Conservation (phyloP, 2,329 filamentous ascomycete species). For the Xylariaceae sp. region DNA sequence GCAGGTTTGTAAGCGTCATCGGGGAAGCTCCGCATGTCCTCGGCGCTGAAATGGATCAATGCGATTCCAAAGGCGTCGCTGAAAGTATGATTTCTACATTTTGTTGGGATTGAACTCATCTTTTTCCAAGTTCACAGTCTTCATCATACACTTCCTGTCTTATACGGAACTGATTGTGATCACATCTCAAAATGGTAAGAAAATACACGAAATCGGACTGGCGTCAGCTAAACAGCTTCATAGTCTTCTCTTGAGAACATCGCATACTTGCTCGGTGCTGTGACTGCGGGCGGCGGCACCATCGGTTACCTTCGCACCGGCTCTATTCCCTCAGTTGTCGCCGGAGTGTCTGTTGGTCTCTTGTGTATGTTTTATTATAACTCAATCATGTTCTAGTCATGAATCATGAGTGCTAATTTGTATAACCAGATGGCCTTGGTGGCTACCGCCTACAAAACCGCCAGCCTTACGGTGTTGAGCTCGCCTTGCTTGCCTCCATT, state of each 20-base stretch:
- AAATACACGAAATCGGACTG: background rate
- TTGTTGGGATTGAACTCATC: constrained; percentile 3
- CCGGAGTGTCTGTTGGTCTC: constrained; percentile 74
- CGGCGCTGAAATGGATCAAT: constrained; percentile 4
- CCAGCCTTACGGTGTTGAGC: constrained; percentile 77
- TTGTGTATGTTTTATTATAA: constrained; percentile 44
- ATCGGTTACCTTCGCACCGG: constrained; percentile 81
- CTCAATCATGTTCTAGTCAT: background rate
- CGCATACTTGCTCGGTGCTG: constrained; percentile 70
- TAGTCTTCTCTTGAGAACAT: constrained; percentile 46
- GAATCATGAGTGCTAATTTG: constrained; percentile 8
- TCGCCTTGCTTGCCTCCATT: constrained; percentile 82
- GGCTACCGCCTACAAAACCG: constrained; percentile 72
- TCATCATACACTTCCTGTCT: background rate
- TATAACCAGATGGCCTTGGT: constrained; percentile 61
- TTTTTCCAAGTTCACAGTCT: background rate
- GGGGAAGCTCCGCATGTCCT: constrained; percentile 18
- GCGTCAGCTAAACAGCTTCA: constrained; percentile 20
- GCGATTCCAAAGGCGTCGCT: constrained; percentile 9
- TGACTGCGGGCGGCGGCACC: constrained; percentile 83
- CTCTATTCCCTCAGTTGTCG: constrained; percentile 79
- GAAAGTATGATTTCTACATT: background rate
- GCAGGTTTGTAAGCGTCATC: constrained; percentile 16
- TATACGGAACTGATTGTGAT: background rate
- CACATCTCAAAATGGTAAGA: constrained; percentile 22